A percentile compares a stretch with the other conserved stretches of the same genome.
These are phyloP conservation scores for Didymella exigua DNA, from an alignment of 2,329 filamentous ascomycete species.

Conservation along the genomic window DNA sequence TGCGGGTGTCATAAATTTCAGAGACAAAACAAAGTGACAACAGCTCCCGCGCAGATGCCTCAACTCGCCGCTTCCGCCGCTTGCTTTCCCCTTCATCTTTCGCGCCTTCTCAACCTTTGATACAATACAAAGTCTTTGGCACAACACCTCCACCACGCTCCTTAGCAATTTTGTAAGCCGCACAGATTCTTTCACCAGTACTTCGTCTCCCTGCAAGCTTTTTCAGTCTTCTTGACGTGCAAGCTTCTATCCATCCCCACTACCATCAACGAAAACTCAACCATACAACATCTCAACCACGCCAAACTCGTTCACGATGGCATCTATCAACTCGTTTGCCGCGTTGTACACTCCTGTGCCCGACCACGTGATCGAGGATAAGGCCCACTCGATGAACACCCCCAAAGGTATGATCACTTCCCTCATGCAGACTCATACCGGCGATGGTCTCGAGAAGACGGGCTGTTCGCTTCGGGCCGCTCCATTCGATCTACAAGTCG, in stretches of 20 bases:
- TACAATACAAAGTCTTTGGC: too few species aligned
- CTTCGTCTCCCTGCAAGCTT: too few species aligned
- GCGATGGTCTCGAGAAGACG: neutral
- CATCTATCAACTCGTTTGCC: neutral
- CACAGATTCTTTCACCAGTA: too few species aligned
- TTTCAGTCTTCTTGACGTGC: too few species aligned
- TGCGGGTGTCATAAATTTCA: neutral
- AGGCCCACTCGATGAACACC: neutral
- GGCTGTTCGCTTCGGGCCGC: neutral
- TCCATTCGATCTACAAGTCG: too few species aligned
- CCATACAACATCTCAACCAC: too few species aligned
- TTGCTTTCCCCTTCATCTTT: neutral
- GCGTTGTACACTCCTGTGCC: neutral
- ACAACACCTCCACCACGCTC: too few species aligned
- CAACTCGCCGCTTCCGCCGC: neutral
- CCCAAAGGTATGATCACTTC: neutral
- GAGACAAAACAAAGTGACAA: neutral
- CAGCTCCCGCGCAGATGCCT: neutral
- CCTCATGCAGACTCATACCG: neutral
- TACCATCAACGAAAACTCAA: too few species aligned
- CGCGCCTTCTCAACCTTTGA: neutral
- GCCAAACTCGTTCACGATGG: neutral
- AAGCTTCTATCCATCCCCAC: too few species aligned
- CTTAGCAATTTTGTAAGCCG: too few species aligned
- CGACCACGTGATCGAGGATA: neutral